phyloP scores from a whole-genome alignment of 2,329 filamentous ascomycete species.

The Fusarium bulbicola region DNA sequence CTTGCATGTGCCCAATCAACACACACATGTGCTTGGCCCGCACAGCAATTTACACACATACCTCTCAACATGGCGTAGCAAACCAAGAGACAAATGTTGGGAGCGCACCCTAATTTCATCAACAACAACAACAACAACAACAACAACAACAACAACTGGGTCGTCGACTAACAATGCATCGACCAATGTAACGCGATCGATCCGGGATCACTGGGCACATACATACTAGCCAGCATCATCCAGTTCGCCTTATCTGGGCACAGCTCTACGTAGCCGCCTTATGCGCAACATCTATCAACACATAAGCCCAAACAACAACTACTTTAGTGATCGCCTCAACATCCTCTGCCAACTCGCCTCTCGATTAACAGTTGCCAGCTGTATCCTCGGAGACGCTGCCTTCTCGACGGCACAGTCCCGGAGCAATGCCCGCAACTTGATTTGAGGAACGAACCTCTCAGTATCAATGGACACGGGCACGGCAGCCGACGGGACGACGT shows the following conservation, averaged over 20 bases:
- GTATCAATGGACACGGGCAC: neutral
- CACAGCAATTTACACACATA: neutral
- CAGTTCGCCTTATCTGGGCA: slow-evolving; percentile 19
- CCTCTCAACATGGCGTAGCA: neutral
- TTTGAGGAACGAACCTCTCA: neutral
- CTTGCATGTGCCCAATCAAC: slow-evolving; percentile 6
- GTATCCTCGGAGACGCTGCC: neutral
- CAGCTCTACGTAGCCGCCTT: slow-evolving; percentile 32
- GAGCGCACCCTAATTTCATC: slow-evolving; percentile 7
- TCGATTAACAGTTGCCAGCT: neutral
- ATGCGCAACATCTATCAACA: slow-evolving; percentile 24
- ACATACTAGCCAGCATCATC: slow-evolving; percentile 16
- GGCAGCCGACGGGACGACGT: slow-evolving; percentile 10
- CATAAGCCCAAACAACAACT: slow-evolving; percentile 13
- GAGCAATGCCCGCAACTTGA: neutral
- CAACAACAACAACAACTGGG: slow-evolving; percentile 3
- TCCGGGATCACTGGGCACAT: slow-evolving; percentile 19
- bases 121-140: slow-evolving; percentile 1
- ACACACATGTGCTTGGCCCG: neutral
- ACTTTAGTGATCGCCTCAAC: neutral
- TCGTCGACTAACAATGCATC: slow-evolving; percentile 22
- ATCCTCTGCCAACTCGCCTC: neutral
- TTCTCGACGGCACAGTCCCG: neutral
- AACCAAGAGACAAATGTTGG: neutral
- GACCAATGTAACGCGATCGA: slow-evolving; percentile 38